Base-by-base conservation (phyloP, 192 early-diverging fungal species). In the Obelidium mucronatum region DNA sequence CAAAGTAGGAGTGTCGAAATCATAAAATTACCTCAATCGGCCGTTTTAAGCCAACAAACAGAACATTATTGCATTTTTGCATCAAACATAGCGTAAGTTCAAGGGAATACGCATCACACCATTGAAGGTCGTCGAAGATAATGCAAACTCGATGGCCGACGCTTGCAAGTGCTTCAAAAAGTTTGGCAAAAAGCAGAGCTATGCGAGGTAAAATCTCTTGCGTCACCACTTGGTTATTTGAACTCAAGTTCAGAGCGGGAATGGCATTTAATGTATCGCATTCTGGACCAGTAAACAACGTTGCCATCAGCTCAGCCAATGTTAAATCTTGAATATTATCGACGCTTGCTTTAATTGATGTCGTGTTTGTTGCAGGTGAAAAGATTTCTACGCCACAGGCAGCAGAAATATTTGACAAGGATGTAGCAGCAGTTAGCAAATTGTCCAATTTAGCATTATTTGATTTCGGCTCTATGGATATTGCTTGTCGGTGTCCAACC, bases 241-340 rank as follows among this genome's bases (percentile, higher is more conserved):
- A 26, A 30, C 19, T 74, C 31, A 33, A 13, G 30, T 74, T 74
- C 15, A 74, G 30, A 1, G 58, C 72, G 13, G 72, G 72, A 34
- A 74, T 74, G n/a, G 72, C 72, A 63, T 74, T 74, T 40, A 74
- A 74, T 19, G 59, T 74, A 37, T 74, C 72, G 26, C 72, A 74
- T 40, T 74, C 72, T 15, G 72, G 60, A 1, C 30, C 28, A 0
- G 58, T 28, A 51, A 74, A 74, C 26, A 74, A 39, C 2, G 31
- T n/a, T n/a, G n/a, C n/a, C n/a, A n/a, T n/a, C n/a, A n/a, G n/a
- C n/a, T n/a, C n/a, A n/a, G n/a, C n/a, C n/a, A n/a, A n/a, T n/a
- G n/a, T n/a, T n/a, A n/a, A n/a, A n/a, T n/a, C n/a, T n/a, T n/a
- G n/a, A n/a, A n/a, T n/a, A n/a, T n/a, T n/a, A n/a, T n/a, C n/a